Percentiles rank a stretch among this genome's conserved stretches.
phyloP scores from a whole-genome alignment of 2,329 filamentous ascomycete species.

The Botrytis fragariae region DNA sequence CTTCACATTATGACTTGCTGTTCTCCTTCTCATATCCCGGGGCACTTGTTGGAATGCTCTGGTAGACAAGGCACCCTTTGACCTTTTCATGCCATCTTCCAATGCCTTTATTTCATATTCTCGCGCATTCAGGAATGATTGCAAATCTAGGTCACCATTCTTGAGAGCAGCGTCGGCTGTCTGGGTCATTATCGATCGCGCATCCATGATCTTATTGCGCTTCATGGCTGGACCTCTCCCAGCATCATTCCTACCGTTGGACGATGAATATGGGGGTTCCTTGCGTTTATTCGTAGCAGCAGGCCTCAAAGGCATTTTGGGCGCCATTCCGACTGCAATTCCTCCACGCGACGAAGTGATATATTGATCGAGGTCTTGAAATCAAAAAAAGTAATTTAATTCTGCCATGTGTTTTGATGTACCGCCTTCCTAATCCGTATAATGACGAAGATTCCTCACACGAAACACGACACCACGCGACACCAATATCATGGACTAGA shows the following conservation, averaged over 20 bases:
- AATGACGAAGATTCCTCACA: neutral
- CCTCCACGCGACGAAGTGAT: neutral
- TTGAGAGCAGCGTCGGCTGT: conserved; percentile 43
- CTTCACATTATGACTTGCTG: conserved; percentile 93
- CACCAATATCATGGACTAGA: neutral
- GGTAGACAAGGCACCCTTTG: conserved; percentile 59
- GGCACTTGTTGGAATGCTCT: conserved; percentile 92
- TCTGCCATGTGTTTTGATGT: neutral
- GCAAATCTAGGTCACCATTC: conserved; percentile 80
- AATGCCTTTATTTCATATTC: conserved; percentile 87
- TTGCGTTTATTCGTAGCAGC: conserved; percentile 32
- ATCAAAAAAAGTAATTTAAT: conserved; percentile 9
- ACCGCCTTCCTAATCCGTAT: neutral
- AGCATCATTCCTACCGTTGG: conserved; percentile 20
- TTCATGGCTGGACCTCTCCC: conserved; percentile 37
- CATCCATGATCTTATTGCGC: conserved; percentile 44
- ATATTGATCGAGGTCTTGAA: neutral
- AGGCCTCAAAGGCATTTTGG: conserved; percentile 30
- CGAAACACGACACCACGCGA: conserved; percentile 13
- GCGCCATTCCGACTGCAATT: neutral
- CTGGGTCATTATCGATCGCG: conserved; percentile 47
- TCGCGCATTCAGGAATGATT: conserved; percentile 78
- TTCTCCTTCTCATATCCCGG: conserved; percentile 76
- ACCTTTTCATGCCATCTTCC: conserved; percentile 75
- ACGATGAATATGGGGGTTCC: conserved; percentile 28